phyloP scores from a whole-genome alignment of 352 stramenopile species.

The Phytopythium vexans region DNA sequence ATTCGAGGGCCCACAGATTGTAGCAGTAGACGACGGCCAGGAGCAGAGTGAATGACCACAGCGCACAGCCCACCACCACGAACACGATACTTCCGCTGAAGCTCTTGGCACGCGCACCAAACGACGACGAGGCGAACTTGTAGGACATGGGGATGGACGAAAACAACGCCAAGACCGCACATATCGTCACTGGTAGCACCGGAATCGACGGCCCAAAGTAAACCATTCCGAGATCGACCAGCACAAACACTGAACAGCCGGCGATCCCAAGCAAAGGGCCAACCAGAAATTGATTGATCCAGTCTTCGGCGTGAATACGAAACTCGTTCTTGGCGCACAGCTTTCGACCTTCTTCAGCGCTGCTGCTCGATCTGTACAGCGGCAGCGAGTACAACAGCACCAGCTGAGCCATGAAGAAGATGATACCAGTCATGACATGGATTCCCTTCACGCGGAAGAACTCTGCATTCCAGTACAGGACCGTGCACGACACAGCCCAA shows the following conservation, averaged over 20 bases:
- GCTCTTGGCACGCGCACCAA: slow-evolving; percentile 23
- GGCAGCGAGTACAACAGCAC: slow-evolving; percentile 37
- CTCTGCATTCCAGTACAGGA: slow-evolving; percentile 40
- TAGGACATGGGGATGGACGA: slow-evolving; percentile 51
- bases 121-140: slow-evolving; percentile 28
- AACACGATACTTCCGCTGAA: slow-evolving; percentile 49
- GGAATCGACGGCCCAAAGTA: slow-evolving; percentile 39
- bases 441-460: slow-evolving; percentile 46
- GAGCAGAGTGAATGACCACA: slow-evolving; percentile 60
- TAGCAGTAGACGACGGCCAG: slow-evolving; percentile 43
- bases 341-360: background rate
- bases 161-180: slow-evolving; percentile 44
- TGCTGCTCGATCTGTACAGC: slow-evolving; percentile 22
- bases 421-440: slow-evolving; percentile 33
- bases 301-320: slow-evolving; percentile 14
- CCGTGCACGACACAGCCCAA: slow-evolving; percentile 34
- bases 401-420: slow-evolving; percentile 37
- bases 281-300: slow-evolving; percentile 34
- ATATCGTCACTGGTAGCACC: slow-evolving; percentile 41
- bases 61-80: slow-evolving; percentile 40
- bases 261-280: slow-evolving; percentile 37
- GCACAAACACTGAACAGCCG: slow-evolving; percentile 39
- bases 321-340: background rate
- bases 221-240: slow-evolving; percentile 46
- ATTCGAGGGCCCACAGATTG: slow-evolving; percentile 35